Evolutionary conservation across 306 rosid genomes (phyloP), one percentile per base, ranked within the genome.

Genomic region (Senna tora): DNA sequence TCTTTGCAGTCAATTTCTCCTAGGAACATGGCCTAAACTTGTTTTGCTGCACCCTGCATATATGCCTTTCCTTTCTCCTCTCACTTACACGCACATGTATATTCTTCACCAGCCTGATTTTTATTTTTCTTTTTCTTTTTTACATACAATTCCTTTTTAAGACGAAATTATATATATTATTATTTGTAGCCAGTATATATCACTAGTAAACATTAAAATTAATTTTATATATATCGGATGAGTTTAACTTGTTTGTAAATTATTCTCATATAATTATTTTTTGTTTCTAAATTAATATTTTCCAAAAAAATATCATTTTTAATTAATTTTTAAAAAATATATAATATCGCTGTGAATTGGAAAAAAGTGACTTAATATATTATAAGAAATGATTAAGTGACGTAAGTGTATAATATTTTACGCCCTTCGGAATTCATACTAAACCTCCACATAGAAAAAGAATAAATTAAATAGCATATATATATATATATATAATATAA

Each of bases 1-100:
- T 75, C 86, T 85, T 86, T 79, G 80, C 77, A 65, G 91, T 84
- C 88, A 80, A 76, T 84, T 80, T 62, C 63, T 78, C 78, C 77
- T 83, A 47, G 83, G 76, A 83, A 83, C 74, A 76, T 80, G 90
- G 77, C 84, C 87, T 75, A 56, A 82, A 73, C 79, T 71, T 80
- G 82, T 77, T 81, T 81, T 28, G 75, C 85, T 77, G 80, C 82
- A 80, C 38, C 17, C 52, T 59, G 42, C 64, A 32, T 36, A 36
- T 39, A 73, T 46, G 70, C 56, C 56, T 56, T 50, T 62, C 45
- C 21, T 33, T 55, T 74, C 66, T 76, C 74, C 69, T 51, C 49
- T 54, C 69, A 63, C 46, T 38, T 15, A 46, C 52, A 14, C 19
- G 52, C 52, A 15, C 52, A 25, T 25, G 30, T 25, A 25, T 25